Evolutionary conservation across 2,329 filamentous ascomycete genomes (phyloP).

Genomic region (Ophiostoma australiae): DNA sequence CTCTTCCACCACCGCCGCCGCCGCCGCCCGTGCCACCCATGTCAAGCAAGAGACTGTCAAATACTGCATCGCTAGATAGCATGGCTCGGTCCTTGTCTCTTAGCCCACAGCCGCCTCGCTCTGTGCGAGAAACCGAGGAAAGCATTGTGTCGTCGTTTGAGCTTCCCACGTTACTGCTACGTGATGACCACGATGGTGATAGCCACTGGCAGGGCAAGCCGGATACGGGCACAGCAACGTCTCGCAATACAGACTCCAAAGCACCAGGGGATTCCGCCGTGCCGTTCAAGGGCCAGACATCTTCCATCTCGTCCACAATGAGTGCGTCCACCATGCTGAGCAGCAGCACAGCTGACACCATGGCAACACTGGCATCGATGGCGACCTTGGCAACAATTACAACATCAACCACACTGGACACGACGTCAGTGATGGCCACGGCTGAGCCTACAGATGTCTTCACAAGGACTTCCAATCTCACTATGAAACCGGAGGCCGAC

Average conservation of each 20-base stretch:
- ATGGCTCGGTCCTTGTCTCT: not conserved
- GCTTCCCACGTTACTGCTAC: slow-evolving; percentile 15
- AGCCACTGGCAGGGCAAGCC: not conserved
- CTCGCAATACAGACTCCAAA: not conserved
- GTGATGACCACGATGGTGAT: not conserved
- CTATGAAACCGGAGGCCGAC: not conserved
- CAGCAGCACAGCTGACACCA: slow-evolving; percentile 19
- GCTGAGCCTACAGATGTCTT: not conserved
- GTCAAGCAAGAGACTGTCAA: not conserved
- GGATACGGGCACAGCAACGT: not conserved
- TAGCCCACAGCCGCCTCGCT: not conserved
- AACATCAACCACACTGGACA: not conserved
- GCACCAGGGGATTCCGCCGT: not conserved
- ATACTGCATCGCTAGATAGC: not conserved
- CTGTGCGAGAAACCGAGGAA: not conserved
- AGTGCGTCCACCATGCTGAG: slow-evolving; percentile 19
- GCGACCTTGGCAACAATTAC: not conserved
- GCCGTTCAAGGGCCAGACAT: not conserved
- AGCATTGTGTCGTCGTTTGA: slow-evolving; percentile 19
- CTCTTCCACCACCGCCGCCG: slow-evolving; percentile 38
- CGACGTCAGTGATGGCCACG: not conserved
- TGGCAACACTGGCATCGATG: not conserved
- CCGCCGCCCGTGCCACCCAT: slow-evolving; percentile 28
- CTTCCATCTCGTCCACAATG: slow-evolving; percentile 18
- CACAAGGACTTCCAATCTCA: not conserved